Evolutionary conservation across 1,284 basidiomycete genomes (phyloP).

Genomic region (Cutaneotrichosporon mucoides): DNA sequence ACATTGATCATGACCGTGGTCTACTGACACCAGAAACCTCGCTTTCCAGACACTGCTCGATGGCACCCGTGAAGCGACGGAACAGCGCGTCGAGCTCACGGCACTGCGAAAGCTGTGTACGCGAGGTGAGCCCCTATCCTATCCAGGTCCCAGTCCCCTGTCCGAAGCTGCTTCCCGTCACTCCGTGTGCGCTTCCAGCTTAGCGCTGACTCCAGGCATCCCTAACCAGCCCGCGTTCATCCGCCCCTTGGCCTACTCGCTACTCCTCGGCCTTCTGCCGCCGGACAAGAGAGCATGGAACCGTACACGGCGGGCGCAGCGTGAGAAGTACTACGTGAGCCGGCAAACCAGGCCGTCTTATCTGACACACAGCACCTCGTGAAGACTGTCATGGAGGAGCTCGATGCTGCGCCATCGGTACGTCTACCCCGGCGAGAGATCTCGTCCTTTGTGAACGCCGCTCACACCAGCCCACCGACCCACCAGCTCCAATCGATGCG

Average conservation of each 20-base stretch:
- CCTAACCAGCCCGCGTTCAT: constrained; percentile 43
- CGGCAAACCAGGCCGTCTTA: too few species aligned
- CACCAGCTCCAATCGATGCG: constrained; percentile 27
- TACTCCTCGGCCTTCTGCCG: constrained; percentile 40
- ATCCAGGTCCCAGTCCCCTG: too few species aligned
- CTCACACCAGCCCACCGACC: constrained; percentile 25
- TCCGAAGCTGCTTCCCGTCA: too few species aligned
- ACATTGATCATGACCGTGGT: too few species aligned
- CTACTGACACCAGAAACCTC: constrained; percentile 27
- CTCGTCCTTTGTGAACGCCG: background rate
- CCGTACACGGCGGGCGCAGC: constrained; percentile 17
- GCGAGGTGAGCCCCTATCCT: constrained; percentile 28
- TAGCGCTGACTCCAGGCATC: constrained; percentile 28
- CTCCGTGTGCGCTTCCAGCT: background rate
- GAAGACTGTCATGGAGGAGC: constrained; percentile 30
- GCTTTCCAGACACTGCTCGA: constrained; percentile 46
- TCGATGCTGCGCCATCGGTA: constrained; percentile 22
- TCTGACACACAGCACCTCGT: constrained; percentile 23
- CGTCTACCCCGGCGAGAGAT: background rate
- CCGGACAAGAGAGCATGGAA: constrained; percentile 40
- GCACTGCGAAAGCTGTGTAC: constrained; percentile 38
- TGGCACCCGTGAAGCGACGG: constrained; percentile 28
- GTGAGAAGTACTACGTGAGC: constrained; percentile 39
- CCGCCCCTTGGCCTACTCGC: constrained; percentile 41
- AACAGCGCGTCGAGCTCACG: constrained; percentile 35